Evolutionary conservation across 2,329 filamentous ascomycete species (phyloP).

Genomic region (Allantophomopsis lycopodina): DNA sequence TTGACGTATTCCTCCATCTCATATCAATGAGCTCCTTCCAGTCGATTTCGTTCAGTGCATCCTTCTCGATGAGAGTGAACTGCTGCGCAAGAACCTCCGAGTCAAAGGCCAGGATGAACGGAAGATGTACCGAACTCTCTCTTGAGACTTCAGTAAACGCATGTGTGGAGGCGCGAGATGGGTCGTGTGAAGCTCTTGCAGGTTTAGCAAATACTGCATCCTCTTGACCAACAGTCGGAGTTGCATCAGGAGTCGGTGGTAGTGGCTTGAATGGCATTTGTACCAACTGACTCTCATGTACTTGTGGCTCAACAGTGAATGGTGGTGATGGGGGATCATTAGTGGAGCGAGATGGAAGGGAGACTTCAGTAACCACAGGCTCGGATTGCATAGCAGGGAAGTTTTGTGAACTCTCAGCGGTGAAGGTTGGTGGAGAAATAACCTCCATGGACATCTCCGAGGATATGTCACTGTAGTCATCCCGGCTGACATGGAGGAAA

Average conservation of each 20-base stretch:
- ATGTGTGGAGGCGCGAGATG: too few species aligned
- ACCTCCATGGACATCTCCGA: conserved; percentile 46
- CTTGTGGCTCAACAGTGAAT: conserved; percentile 20
- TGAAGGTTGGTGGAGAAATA: conserved; percentile 17
- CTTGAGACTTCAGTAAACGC: conserved; percentile 10
- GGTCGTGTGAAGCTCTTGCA: too few species aligned
- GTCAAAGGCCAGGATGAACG: conserved; percentile 71
- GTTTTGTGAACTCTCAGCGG: conserved; percentile 15
- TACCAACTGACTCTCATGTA: conserved; percentile 14
- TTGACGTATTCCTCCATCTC: conserved; percentile 62
- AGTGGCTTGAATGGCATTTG: conserved; percentile 6
- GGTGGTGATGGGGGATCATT: conserved; percentile 30
- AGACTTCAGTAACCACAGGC: conserved; percentile 11
- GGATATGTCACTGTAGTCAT: conserved; percentile 37
- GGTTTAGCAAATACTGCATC: too few species aligned
- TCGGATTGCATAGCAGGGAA: conserved; percentile 17
- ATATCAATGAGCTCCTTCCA: conserved; percentile 81
- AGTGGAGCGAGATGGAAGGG: conserved; percentile 15
- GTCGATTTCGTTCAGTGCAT: conserved; percentile 73
- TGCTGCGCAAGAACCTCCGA: conserved; percentile 69
- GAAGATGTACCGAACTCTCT: conserved; percentile 39
- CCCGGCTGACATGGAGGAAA: conserved; percentile 12
- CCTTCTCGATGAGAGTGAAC: conserved; percentile 76
- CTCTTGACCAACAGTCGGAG: conserved; percentile 6
- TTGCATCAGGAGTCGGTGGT: conserved; percentile 17